Evolutionary conservation across 148 eudicot species (phyloP), one percentile per base, ranked within the genome.

Genomic region (Spergularia marina): DNA sequence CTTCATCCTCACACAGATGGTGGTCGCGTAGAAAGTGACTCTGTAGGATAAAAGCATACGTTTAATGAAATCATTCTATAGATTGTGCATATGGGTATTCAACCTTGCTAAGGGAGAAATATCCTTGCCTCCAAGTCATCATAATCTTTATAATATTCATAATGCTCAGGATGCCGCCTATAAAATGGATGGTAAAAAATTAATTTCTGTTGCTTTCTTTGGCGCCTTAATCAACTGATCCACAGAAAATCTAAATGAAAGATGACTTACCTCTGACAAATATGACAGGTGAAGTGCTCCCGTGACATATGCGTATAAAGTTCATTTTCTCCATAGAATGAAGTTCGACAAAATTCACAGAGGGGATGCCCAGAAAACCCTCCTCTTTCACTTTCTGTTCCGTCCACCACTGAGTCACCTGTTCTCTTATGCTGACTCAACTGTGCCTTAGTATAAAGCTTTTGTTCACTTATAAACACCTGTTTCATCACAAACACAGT

Each of bases 391-490:
- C 91, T 89, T 84, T 92, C 99, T 64, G 90, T 89, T 40, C 99
- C 99, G 87, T 95, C 99, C 60, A 92, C 97, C 83, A 84, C 91
- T 2, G 99, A 92, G 78, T 95, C 94, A 70, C 99, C 99, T 11
- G 96, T 79, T 68, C 86, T 85, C 79, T 82, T 95, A 76, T 95
- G 97, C 81, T 86, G 97, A 77, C 78, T 90, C 75, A 95, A 80
- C 81, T 95, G 99, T 20, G 94, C 81, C 86, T 87, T 86, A 40
- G 91, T 86, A 72, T 89, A 95, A 18, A 95, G 85, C 85, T 92
- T 95, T 86, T 95, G 99, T 82, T 95, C 99, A 75, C 97, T 90
- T 20, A 95, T 92, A 74, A 95, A 95, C 69, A 94, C 88, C 97
- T 93, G 83, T 55, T 53, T 25, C 44, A 51, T 65, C 23, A 44